Conservation (phyloP, 331 rosid genomes). For the Pyrus hybrid region DNA sequence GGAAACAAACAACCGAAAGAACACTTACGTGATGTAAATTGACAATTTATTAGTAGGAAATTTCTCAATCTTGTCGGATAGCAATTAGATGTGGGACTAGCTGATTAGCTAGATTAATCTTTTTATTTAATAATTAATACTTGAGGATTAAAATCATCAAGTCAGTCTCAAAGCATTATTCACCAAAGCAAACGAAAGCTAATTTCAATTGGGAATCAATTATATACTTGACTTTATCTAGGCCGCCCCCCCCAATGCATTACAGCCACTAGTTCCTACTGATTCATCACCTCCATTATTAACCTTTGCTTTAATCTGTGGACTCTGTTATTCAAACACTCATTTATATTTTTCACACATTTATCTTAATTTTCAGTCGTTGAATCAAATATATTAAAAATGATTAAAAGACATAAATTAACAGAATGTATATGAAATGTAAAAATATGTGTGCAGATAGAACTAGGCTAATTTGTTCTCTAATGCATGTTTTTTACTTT, state of each 20-base stretch:
- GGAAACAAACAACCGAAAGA: background rate
- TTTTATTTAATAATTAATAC: background rate
- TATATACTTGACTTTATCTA: background rate
- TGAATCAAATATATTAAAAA: no score
- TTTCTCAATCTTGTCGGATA: constrained; percentile 9
- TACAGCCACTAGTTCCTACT: background rate
- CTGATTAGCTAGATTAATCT: constrained; percentile 14
- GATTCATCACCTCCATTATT: constrained; percentile 6
- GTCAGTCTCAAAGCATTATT: background rate
- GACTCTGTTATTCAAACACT: no score
- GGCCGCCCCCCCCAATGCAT: constrained; percentile 16
- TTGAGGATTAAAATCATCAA: background rate
- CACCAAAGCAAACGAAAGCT: constrained; percentile 9
- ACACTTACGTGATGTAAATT: background rate
- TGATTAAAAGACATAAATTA: no score
- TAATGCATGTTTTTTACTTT: background rate
- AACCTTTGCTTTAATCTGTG: constrained; percentile 14
- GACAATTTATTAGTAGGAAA: constrained; percentile 2
- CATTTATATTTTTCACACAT: no score
- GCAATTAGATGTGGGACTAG: background rate
- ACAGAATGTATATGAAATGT: rapidly evolving
- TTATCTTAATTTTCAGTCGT: rapidly evolving
- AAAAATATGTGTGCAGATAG: no score
- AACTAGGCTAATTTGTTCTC: constrained; percentile 6
- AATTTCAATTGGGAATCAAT: constrained; percentile 7